A percentile compares a stretch with the other conserved stretches of the same genome.
These are phyloP conservation scores for Phellopilus nigrolimitatus DNA, from an alignment of 1,284 basidiomycete genomes.

Conservation along the genomic window DNA sequence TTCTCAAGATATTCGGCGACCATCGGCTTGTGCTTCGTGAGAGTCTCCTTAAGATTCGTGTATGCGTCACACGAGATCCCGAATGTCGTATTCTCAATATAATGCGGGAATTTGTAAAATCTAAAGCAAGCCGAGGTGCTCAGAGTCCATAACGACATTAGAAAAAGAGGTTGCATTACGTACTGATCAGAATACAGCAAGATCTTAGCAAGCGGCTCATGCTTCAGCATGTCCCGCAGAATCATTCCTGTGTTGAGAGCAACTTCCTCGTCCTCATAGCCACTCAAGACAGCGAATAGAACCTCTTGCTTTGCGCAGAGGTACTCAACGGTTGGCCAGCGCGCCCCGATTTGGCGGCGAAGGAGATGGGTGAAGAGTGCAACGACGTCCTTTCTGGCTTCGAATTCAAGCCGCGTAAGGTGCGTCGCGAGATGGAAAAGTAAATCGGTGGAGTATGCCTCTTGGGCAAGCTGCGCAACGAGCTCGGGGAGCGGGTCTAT, in stretches of 20 bases:
- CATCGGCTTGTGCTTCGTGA: constrained; percentile 96
- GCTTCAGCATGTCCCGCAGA: constrained; percentile 92
- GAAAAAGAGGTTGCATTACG: constrained; percentile 37
- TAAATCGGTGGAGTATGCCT: constrained; percentile 90
- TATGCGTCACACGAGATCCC: constrained; percentile 98
- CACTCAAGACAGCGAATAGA: constrained; percentile 82
- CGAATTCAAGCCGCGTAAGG: constrained; percentile 90
- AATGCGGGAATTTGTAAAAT: constrained; percentile 95
- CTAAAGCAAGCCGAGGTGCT: no score
- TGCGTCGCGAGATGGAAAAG: constrained; percentile 78
- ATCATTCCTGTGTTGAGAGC: constrained; percentile 99
- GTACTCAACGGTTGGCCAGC: constrained; percentile 95
- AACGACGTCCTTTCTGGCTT: constrained; percentile 93
- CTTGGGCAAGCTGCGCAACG: constrained; percentile 90
- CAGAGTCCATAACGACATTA: constrained; percentile 1
- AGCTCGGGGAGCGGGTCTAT: constrained; percentile 80
- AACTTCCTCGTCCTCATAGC: constrained; percentile 92
- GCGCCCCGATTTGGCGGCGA: constrained; percentile 87
- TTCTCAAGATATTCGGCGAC: constrained; percentile 94
- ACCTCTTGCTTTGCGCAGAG: constrained; percentile 82
- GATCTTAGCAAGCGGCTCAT: constrained; percentile 88
- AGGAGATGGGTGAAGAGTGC: constrained; percentile 97
- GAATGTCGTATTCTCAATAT: constrained; percentile 97
- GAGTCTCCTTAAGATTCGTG: constrained; percentile 92
- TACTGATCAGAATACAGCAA: constrained; percentile 91